phyloP scores from a whole-genome alignment of 2,329 filamentous ascomycete species.

The Xylaria sp. region DNA sequence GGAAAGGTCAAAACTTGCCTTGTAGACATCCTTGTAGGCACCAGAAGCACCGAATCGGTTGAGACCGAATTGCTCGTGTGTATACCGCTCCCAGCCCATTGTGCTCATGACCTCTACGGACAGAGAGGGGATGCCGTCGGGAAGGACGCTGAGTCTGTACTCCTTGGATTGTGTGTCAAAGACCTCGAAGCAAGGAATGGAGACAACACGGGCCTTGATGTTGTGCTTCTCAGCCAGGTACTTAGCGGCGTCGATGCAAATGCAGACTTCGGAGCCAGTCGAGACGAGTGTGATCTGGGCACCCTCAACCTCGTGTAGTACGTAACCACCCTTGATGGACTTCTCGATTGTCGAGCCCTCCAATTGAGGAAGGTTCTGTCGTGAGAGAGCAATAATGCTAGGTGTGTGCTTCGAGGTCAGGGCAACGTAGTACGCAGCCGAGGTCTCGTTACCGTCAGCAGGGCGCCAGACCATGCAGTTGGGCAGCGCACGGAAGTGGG shows the following conservation, averaged over 20 bases:
- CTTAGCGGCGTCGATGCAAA: slow-evolving; percentile 93
- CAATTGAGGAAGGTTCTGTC: slow-evolving; percentile 98
- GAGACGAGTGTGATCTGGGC: slow-evolving; percentile 91
- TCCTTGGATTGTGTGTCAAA: slow-evolving; percentile 95
- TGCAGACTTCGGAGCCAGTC: slow-evolving; percentile 94
- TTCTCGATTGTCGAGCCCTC: slow-evolving; percentile 91
- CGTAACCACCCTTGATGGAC: slow-evolving; percentile 95
- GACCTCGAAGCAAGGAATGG: slow-evolving; percentile 95
- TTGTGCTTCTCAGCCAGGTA: slow-evolving; percentile 88
- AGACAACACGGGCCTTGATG: slow-evolving; percentile 90
- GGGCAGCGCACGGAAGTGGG: slow-evolving; percentile 97
- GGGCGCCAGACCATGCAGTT: slow-evolving; percentile 99
- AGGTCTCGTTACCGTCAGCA: slow-evolving; percentile 97
- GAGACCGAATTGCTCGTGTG: slow-evolving; percentile 98
- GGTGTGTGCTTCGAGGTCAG: slow-evolving; percentile 90
- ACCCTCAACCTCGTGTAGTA: slow-evolving; percentile 82
- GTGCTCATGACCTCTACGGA: slow-evolving; percentile 98
- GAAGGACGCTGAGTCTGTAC: slow-evolving; percentile 91
- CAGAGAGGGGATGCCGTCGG: slow-evolving; percentile 91
- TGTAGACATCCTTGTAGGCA: slow-evolving; percentile 97
- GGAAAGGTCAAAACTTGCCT: slow-evolving; percentile 61
- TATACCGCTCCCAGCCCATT: slow-evolving; percentile 98
- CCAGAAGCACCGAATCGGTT: slow-evolving; percentile 99
- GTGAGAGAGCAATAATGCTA: slow-evolving; percentile 91
- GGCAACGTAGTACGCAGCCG: slow-evolving; percentile 95